Evolutionary conservation across 805 yeast genomes (phyloP), one percentile per base, ranked within the genome.

Genomic region (Torulaspora quercuum): DNA sequence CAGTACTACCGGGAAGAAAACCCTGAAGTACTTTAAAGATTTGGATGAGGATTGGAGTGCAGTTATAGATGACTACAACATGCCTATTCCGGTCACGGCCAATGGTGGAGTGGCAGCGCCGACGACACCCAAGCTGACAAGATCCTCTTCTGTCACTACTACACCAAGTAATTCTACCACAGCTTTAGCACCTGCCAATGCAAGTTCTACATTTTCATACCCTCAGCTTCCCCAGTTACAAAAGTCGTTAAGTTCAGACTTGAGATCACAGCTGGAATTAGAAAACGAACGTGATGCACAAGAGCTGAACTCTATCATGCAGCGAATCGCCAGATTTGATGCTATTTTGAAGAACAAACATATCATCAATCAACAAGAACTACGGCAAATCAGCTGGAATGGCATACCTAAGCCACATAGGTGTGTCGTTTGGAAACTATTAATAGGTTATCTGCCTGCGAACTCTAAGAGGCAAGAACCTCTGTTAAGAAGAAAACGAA

Each of bases 1-100:
- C 4, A 30, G 34, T 14, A 16, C 35, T 17, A n/a, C 30, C 19
- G 37, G 37, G 15, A 60, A 59, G 5, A 55, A 61, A 29, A 53
- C 49, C 27, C 59, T 64, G 20, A 55, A 44, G 31, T 60, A 59
- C 39, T 82, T 80, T 53, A 67, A 78, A 28, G 95, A 88, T 55
- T 65, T 80, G 39, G 95, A 88, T 57, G 95, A 84, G 49, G 96
- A 87, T 60, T 88, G 96, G 96, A 90, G 87, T 58, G 94, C 90
- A 8, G 81, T 78, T 28, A 78, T 74, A 37, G 76, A 73, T 29
- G 68, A 65, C 42, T 60, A 49, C 41, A 62, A 48, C 43, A 57
- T 42, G 61, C 67, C 50, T 30, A 56, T 49, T 27, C 61, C 60
- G 7, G 57, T 44, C 45, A 53, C 51, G 19, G 40, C 52, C 4